Conservation (phyloP, 768 basidiomycete species). For the Lactarius psammicola region DNA sequence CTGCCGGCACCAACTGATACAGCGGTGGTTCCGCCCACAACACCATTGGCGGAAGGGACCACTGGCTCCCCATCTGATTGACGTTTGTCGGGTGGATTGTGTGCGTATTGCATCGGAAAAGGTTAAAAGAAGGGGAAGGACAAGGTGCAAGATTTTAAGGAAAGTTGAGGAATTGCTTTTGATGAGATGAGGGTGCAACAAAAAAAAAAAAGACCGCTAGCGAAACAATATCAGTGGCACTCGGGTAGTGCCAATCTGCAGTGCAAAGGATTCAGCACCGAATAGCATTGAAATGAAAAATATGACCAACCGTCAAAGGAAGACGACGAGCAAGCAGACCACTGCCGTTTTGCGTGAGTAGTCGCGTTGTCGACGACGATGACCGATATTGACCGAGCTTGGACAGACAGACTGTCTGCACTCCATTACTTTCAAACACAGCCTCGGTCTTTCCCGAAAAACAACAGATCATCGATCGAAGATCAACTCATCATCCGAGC, state of each 20-base stretch:
- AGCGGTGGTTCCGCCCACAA: conserved; percentile 7
- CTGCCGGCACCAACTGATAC: neutral
- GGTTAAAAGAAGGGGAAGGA: neutral
- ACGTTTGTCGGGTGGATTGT: conserved; percentile 14
- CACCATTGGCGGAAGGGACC: conserved; percentile 12
- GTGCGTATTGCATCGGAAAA: conserved; percentile 13
- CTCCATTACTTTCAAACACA: neutral
- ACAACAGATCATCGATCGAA: neutral
- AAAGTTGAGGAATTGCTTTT: conserved; percentile 15
- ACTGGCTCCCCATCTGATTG: neutral
- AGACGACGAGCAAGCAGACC: neutral
- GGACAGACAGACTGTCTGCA: neutral
- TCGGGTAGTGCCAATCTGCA: neutral
- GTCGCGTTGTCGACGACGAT: conserved; percentile 10
- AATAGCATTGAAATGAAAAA: neutral
- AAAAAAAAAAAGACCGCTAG: conserved; percentile 4
- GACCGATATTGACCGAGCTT: neutral
- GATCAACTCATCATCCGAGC: neutral
- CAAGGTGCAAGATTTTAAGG: conserved; percentile 15
- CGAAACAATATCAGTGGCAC: neutral
- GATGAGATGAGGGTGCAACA: neutral
- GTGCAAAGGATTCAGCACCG: neutral
- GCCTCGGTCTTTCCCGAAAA: neutral
- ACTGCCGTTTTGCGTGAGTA: neutral
- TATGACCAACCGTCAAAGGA: conserved; percentile 7